Evolutionary conservation across 2,329 filamentous ascomycete genomes (phyloP), one percentile per base, ranked within the genome.

Genomic region (Penicillium brasilianum): DNA sequence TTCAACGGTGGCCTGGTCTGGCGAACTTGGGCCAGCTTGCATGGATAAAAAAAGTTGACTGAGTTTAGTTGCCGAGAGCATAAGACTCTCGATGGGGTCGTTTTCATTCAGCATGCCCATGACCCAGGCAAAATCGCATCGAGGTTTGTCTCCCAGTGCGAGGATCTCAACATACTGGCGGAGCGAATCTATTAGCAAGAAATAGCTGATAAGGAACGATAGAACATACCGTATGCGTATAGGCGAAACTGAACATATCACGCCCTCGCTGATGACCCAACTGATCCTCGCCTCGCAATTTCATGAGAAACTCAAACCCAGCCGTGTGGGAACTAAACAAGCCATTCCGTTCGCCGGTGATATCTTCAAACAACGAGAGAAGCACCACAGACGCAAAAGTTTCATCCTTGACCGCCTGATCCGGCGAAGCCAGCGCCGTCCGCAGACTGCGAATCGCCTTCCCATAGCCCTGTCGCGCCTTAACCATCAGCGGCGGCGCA

Each of bases 291-390:
- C 75, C 76, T 56, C 76, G 68, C 25, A 77, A 55, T 55, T 72
- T 74, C 67, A 73, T 73, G 37, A 78, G 58, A 6, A 76, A 64
- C 46, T 76, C 74, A 55, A 78, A 72, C 1, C 76, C 76, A 8
- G 69, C 71, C 4, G 72, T 73, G 63, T 78, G 76, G 8, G 76
- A 76, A 58, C 76, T 76, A 2, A 66, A 62, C 25, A 78, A 61
- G 5, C 74, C 71, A 58, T 73, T 74, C 1, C 76, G 67, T 54
- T 78, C 75, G 6, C 76, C 75, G 1, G 69, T 70, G 20, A 77
- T 76, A 61, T 77, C 76, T 55, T 80, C 77, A 60, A 75, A 80
- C 3, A 78, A 49, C 9, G 74, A 73, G 2, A 78, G 60, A 18
- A 79, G 55, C 8, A 77, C 69, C 39, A 79, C 70, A 1, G 76